Conservation (phyloP, 2,329 filamentous ascomycete genomes). For the Pezicula rhizophila region DNA sequence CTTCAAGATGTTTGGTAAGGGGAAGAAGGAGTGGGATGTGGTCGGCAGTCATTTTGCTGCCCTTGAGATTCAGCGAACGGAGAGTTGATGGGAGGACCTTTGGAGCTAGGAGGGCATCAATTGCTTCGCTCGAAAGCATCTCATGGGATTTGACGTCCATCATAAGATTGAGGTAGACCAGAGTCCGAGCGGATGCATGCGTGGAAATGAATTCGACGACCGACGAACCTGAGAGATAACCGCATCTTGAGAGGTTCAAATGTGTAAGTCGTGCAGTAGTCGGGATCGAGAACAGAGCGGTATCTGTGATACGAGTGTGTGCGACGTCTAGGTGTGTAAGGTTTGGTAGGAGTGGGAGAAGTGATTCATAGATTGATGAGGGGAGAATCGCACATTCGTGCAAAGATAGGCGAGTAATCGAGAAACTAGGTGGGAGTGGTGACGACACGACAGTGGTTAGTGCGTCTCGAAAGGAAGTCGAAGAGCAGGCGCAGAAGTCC, state of each 20-base stretch:
- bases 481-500: constrained; percentile 74
- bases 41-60: constrained; percentile 59
- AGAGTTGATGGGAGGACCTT: constrained; percentile 56
- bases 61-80: constrained; percentile 69
- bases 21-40: constrained; percentile 60
- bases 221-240: constrained; percentile 56
- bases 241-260: constrained; percentile 72
- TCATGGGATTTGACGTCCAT: constrained; percentile 68
- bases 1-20: constrained; percentile 67
- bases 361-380: constrained; percentile 57
- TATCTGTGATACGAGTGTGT: constrained; percentile 69
- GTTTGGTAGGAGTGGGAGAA: constrained; percentile 63
- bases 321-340: constrained; percentile 77
- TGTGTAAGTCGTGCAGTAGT: constrained; percentile 68
- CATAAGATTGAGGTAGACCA: constrained; percentile 69
- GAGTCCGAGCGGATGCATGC: constrained; percentile 61
- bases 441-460: constrained; percentile 46
- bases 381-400: constrained; percentile 74
- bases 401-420: constrained; percentile 63
- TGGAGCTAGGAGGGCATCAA: constrained; percentile 55
- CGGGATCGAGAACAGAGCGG: constrained; percentile 64
- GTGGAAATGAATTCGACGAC: constrained; percentile 66
- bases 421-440: constrained; percentile 44
- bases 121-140: constrained; percentile 59
- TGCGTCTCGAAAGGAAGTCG: constrained; percentile 57